These are phyloP conservation scores for Poteriospumella lacustris DNA, from an alignment of 108 stramenopile genomes.

Conservation along the genomic window DNA sequence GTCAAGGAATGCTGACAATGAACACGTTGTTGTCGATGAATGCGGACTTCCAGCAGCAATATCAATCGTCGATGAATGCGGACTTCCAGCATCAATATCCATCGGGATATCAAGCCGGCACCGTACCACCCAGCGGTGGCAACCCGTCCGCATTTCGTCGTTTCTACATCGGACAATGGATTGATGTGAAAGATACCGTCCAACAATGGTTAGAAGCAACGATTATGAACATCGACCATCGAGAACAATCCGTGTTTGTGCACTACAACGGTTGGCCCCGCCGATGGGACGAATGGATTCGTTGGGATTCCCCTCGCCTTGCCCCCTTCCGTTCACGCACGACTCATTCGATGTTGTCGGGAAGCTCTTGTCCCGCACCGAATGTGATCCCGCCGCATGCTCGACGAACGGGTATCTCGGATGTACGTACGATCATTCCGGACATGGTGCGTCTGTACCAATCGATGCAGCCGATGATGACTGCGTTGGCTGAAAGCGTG, in stretches of 20 bases:
- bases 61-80: no score
- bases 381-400: slow-evolving; percentile 30
- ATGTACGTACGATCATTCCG: slow-evolving; percentile 42
- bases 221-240: slow-evolving; percentile 70
- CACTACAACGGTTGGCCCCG: slow-evolving; percentile 98
- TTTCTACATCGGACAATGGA: slow-evolving; percentile 89
- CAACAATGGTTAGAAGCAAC: slow-evolving; percentile 94
- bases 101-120: no score
- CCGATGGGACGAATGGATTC: slow-evolving; percentile 91
- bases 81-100: no score
- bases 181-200: slow-evolving; percentile 89
- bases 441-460: slow-evolving; percentile 34
- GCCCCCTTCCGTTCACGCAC: slow-evolving; percentile 49
- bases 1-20: slow-evolving; percentile 84
- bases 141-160: no score
- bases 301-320: slow-evolving; percentile 44
- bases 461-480: slow-evolving; percentile 16
- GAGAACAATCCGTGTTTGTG: slow-evolving; percentile 47
- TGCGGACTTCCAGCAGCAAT: no score
- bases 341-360: slow-evolving; percentile 35
- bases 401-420: slow-evolving; percentile 40
- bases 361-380: slow-evolving; percentile 29
- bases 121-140: no score
- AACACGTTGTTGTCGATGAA: slow-evolving; percentile 72
- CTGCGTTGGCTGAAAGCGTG: slow-evolving; percentile 34